A percentile compares a stretch with the other conserved stretches of the same genome.
Conservation (phyloP, 73 alveolate species). For the Paramecium caudatum region DNA sequence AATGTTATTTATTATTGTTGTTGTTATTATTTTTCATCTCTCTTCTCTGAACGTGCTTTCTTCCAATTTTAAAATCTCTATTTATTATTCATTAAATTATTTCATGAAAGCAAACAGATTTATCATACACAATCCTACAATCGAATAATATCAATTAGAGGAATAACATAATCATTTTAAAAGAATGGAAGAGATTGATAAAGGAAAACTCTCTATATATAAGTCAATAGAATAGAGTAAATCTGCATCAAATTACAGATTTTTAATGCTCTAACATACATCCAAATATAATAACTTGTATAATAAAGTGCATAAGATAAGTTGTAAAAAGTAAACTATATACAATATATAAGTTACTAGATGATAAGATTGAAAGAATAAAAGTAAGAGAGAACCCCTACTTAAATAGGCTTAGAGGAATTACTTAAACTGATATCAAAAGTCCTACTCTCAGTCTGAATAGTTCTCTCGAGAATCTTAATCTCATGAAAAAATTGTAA, state of each 20-base stretch:
- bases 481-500: background rate
- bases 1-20: constrained; percentile 13
- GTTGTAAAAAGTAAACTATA: constrained; percentile 1
- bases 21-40: constrained; percentile 27
- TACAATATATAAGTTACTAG: constrained; percentile 24
- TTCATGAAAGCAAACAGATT: constrained; percentile 48
- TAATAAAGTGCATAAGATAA: background rate
- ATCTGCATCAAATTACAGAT: constrained; percentile 9
- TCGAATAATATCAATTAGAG: constrained; percentile 18
- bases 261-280: constrained; percentile 26
- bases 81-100: constrained; percentile 48
- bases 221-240: constrained; percentile 2
- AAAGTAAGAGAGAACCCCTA: constrained; percentile 44
- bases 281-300: constrained; percentile 48
- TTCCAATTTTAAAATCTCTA: constrained; percentile 67
- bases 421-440: constrained; percentile 45
- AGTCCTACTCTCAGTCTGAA: background rate
- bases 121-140: constrained; percentile 39
- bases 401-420: constrained; percentile 12
- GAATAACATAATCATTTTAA: constrained; percentile 45
- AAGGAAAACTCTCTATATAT: background rate
- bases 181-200: constrained; percentile 32
- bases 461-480: constrained; percentile 34
- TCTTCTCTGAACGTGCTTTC: constrained; percentile 20
- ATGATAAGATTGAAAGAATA: constrained; percentile 28